Evolutionary conservation across 805 yeast genomes (phyloP), one percentile per base, ranked within the genome.

Genomic region (Schizosaccharomyces osmophilus): DNA sequence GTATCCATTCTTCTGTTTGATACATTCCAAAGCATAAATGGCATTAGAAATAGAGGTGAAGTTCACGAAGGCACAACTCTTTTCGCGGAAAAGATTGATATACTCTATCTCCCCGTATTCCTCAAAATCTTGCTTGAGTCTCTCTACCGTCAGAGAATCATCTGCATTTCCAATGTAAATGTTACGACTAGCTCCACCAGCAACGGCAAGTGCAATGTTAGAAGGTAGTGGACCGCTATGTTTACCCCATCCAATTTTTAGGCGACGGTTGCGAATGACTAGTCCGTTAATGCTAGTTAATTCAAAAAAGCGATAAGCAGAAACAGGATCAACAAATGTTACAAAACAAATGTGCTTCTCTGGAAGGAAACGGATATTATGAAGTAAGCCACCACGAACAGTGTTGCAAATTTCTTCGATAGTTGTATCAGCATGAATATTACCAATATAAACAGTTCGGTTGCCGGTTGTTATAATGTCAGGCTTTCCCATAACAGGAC

Each of bases 181-280:
- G 69, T 93, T 90, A 72, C 98, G 80, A 24, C 93, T 82, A 0
- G 97, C 97, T 51, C 97, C 97, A 65, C 86, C 84, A 26, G 93
- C 82, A 31, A 89, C 95, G 0, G 97, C 97, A 62, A 85, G 74
- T 6, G 89, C 84, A 63, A 90, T 78, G 2, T 95, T 88, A 66
- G 86, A 85, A 11, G 94, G 83, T 65, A 90, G 76, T 0, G 95
- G 88, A 11, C 97, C 97, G 5, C 95, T 83, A 69, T 90, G 96
- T 72, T 87, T 89, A 59, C 97, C 98, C 97, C 98, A 90, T 24
- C 97, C 96, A 62, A 90, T 88, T 70, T 86, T 87, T 66, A 90
- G 84, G 68, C 89, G 79, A 68, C 94, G 79, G 70, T 83, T 84
- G 69, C 86, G 95, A 63, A 90, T 84, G 22, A 88, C 80, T 63